phyloP scores from a whole-genome alignment of 495 filamentous ascomycete genomes.

The Pyrenopolyporus hunteri region DNA sequence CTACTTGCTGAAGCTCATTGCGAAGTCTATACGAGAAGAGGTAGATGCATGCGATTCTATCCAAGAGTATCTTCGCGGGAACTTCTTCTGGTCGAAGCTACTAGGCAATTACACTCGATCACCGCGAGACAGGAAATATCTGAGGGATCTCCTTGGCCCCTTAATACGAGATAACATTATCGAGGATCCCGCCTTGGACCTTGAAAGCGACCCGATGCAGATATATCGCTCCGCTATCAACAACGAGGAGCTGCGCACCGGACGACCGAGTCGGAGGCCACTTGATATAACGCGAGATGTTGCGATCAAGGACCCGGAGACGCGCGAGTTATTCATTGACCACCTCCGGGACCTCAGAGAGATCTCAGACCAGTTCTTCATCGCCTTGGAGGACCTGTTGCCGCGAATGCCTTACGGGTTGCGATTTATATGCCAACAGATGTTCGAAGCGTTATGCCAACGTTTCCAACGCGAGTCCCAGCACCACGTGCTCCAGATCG shows the following conservation, averaged over 20 bases:
- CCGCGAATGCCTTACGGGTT: constrained; percentile 92
- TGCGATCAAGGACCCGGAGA: constrained; percentile 92
- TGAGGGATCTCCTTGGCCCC: constrained; percentile 81
- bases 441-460: constrained; percentile 74
- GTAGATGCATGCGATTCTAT: constrained; percentile 74
- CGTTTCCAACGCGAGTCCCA: constrained; percentile 82
- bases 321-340: constrained; percentile 86
- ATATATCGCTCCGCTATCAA: constrained; percentile 95
- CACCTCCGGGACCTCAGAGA: constrained; percentile 92
- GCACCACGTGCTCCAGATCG: constrained; percentile 77
- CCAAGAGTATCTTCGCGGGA: constrained; percentile 85
- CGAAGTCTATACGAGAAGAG: constrained; percentile 82
- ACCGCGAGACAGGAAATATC: constrained; percentile 88
- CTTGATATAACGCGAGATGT: constrained; percentile 86
- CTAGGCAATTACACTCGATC: constrained; percentile 88
- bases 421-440: constrained; percentile 85
- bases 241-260: constrained; percentile 94
- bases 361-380: constrained; percentile 87
- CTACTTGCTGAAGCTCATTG: constrained; percentile 89
- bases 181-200: constrained; percentile 85
- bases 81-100: constrained; percentile 91
- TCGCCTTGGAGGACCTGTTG: constrained; percentile 78
- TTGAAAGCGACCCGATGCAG: constrained; percentile 97
- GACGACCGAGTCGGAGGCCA: constrained; percentile 75
- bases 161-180: constrained; percentile 87